A percentile compares a stretch with the other conserved stretches of the same genome.
phyloP scores from a whole-genome alignment of 805 yeast genomes.

The Helenozyma rhizophorensis region DNA sequence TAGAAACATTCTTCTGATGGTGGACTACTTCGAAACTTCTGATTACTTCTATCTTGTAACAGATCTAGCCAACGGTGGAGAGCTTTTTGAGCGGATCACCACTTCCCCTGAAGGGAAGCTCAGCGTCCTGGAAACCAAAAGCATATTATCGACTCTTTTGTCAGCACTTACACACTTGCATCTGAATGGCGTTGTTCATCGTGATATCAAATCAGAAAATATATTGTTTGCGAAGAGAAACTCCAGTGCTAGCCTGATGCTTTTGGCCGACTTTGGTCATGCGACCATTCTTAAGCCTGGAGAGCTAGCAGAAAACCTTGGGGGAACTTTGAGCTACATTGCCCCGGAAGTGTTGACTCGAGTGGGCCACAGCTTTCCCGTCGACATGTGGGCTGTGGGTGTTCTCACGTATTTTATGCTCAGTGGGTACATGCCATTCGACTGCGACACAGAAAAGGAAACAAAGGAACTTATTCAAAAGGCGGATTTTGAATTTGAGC shows the following conservation, averaged over 20 bases:
- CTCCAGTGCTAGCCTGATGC: slow-evolving; percentile 33
- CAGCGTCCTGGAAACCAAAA: slow-evolving; percentile 44
- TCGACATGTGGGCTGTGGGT: slow-evolving; percentile 77
- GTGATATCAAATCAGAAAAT: slow-evolving; percentile 73
- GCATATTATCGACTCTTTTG: slow-evolving; percentile 46
- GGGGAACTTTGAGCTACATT: slow-evolving; percentile 70
- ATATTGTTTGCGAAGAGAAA: slow-evolving; percentile 43
- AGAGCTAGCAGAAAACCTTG: slow-evolving; percentile 9
- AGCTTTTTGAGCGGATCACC: slow-evolving; percentile 57
- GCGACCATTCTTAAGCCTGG: slow-evolving; percentile 43
- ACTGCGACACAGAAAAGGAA: slow-evolving; percentile 65
- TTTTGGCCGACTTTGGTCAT: slow-evolving; percentile 63
- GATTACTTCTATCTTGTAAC: slow-evolving; percentile 55
- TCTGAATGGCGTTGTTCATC: slow-evolving; percentile 55
- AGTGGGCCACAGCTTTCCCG: slow-evolving; percentile 54
- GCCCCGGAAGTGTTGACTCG: slow-evolving; percentile 62
- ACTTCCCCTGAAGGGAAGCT: slow-evolving; percentile 35
- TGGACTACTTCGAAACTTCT: slow-evolving; percentile 68
- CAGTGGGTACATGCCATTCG: slow-evolving; percentile 75
- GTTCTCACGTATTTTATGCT: slow-evolving; percentile 66
- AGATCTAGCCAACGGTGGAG: slow-evolving; percentile 66
- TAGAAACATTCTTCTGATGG: slow-evolving; percentile 53
- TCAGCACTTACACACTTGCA: slow-evolving; percentile 59
- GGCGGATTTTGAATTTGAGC: slow-evolving; percentile 59
- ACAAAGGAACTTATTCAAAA: slow-evolving; percentile 58